Evolutionary conservation across 805 yeast species (phyloP).

Genomic region (Starmerella powellii): DNA sequence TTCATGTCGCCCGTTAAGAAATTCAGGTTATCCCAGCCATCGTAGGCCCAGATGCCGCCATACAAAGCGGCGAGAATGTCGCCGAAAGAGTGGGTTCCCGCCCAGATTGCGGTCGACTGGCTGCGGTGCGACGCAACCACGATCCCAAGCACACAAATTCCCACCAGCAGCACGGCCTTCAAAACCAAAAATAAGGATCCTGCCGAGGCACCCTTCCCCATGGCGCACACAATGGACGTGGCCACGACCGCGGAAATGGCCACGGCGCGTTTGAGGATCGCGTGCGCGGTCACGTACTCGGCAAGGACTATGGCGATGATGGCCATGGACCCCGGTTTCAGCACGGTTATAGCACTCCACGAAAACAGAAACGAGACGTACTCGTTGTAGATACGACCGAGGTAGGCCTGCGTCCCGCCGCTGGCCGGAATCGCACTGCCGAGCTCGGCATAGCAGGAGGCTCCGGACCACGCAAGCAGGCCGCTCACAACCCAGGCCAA

Average conservation of each 20-base stretch:
- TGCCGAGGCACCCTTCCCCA: conserved; percentile 28
- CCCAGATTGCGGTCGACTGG: conserved; percentile 28
- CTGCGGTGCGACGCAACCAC: conserved; percentile 31
- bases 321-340: conserved; percentile 34
- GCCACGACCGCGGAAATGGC: conserved; percentile 26
- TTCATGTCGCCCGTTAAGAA: conserved; percentile 34
- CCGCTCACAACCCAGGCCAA: conserved; percentile 33
- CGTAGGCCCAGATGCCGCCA: conserved; percentile 36
- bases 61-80: conserved; percentile 31
- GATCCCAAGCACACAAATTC: conserved; percentile 26
- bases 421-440: conserved; percentile 33
- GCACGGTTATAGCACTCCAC: conserved; percentile 31
- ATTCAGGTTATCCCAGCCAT: conserved; percentile 37
- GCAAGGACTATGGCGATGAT: conserved; percentile 33
- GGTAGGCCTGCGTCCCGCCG: conserved; percentile 34
- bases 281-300: conserved; percentile 25
- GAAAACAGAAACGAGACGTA: conserved; percentile 31
- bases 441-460: conserved; percentile 33
- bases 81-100: conserved; percentile 28
- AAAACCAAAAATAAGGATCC: conserved; percentile 28
- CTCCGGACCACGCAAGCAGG: conserved; percentile 35
- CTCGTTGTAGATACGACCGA: conserved; percentile 30
- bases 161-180: conserved; percentile 28
- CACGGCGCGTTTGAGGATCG: conserved; percentile 26
- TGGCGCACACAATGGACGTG: conserved; percentile 25